phyloP scores from a whole-genome alignment of 345 rosid species.

The Rubroshorea leprosula region DNA sequence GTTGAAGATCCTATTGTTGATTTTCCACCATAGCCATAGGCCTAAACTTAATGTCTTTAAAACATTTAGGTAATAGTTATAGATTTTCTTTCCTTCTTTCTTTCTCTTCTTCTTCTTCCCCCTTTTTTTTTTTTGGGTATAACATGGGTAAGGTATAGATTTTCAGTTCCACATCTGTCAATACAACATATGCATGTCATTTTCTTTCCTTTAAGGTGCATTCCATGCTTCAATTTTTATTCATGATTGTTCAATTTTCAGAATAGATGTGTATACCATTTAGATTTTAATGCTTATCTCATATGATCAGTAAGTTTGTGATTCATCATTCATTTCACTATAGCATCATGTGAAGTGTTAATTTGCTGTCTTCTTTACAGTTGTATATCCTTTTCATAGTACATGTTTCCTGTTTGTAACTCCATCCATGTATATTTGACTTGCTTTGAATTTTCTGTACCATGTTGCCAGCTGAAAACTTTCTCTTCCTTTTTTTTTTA shows the following conservation, averaged over 20 bases:
- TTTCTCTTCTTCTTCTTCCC: too few species aligned
- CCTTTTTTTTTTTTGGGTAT: too few species aligned
- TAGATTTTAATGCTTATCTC: neutral
- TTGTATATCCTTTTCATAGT: neutral
- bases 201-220: neutral
- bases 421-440: too few species aligned
- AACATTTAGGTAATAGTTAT: too few species aligned
- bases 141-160: neutral
- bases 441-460: neutral
- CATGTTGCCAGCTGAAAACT: too few species aligned
- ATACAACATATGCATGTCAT: neutral
- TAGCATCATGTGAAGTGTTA: neutral
- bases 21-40: too few species aligned
- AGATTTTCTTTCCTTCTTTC: too few species aligned
- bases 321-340: neutral
- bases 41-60: too few species aligned
- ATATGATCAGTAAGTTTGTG: neutral
- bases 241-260: too few species aligned
- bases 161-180: neutral
- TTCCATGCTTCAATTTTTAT: too few species aligned
- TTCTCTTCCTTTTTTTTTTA: neutral
- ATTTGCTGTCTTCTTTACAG: neutral
- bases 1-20: too few species aligned
- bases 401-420: too few species aligned
- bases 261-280: neutral